Percentiles rank a stretch among this genome's conserved stretches.
These are phyloP conservation scores for Chaetomium sp. DNA, from an alignment of 2,329 filamentous ascomycete species.

Conservation along the genomic window DNA sequence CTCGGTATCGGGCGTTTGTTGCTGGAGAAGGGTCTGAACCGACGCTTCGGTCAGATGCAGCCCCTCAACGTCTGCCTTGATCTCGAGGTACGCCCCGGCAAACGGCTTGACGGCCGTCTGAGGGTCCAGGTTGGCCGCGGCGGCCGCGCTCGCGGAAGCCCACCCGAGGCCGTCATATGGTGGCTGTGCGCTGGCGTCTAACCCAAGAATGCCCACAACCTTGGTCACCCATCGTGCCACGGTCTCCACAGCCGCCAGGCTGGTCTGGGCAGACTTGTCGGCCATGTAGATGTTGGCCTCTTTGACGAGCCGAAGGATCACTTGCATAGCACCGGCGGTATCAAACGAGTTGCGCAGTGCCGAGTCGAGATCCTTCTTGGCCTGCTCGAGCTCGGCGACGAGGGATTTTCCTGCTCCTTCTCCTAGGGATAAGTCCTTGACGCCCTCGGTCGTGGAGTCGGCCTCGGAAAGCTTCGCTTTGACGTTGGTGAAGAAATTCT, in stretches of 20 bases:
- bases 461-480: slow-evolving; percentile 33
- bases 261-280: slow-evolving; percentile 36
- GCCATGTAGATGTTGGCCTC: slow-evolving; percentile 60
- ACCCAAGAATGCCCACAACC: slow-evolving; percentile 77
- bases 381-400: slow-evolving; percentile 36
- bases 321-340: slow-evolving; percentile 70
- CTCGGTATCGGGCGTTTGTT: slow-evolving; percentile 39
- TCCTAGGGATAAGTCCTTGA: slow-evolving; percentile 24
- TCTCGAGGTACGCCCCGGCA: slow-evolving; percentile 36
- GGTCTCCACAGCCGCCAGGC: slow-evolving; percentile 43
- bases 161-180: slow-evolving; percentile 54
- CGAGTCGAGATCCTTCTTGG: slow-evolving; percentile 46
- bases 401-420: slow-evolving; percentile 20
- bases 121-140: slow-evolving; percentile 28
- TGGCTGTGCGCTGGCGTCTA: slow-evolving; percentile 55
- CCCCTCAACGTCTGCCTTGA: slow-evolving; percentile 40
- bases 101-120: slow-evolving; percentile 30
- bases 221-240: slow-evolving; percentile 75
- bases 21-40: slow-evolving; percentile 37
- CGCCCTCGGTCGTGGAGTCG: slow-evolving; percentile 12
- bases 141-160: slow-evolving; percentile 35
- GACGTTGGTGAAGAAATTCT: slow-evolving; percentile 37
- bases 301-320: slow-evolving; percentile 71
- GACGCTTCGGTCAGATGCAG: slow-evolving; percentile 44
- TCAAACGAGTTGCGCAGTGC: slow-evolving; percentile 82